A percentile compares a stretch with the other conserved stretches of the same genome.
phyloP scores from a whole-genome alignment of 257 asterid species.

The Mentha longifolia region DNA sequence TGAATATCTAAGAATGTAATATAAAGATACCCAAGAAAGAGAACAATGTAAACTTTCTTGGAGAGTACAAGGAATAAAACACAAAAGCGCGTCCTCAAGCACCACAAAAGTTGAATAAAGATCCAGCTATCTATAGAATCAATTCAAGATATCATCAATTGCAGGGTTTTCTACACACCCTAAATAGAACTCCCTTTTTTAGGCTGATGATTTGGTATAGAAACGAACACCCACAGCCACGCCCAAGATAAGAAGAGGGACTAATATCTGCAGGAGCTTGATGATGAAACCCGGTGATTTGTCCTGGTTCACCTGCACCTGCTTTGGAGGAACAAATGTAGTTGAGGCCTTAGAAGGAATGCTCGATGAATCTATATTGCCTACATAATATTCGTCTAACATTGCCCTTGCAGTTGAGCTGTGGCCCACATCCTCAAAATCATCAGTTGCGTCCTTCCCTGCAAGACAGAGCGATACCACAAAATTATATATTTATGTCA shows the following conservation, averaged over 20 bases:
- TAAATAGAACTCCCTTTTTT: constrained; percentile 16
- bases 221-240: constrained; percentile 73
- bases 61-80: constrained; percentile 2
- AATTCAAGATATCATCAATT: background rate
- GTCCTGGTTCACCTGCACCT: constrained; percentile 60
- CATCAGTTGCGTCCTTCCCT: constrained; percentile 89
- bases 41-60: constrained; percentile 17
- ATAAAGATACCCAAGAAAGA: constrained; percentile 28
- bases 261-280: constrained; percentile 84
- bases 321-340: constrained; percentile 57
- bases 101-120: constrained; percentile 31
- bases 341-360: constrained; percentile 47
- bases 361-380: constrained; percentile 64
- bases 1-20: constrained; percentile 28
- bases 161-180: background rate
- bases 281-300: constrained; percentile 62
- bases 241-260: constrained; percentile 71
- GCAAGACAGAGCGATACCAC: constrained; percentile 13
- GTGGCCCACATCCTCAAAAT: constrained; percentile 91
- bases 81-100: constrained; percentile 4
- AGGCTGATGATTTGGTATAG: constrained; percentile 75
- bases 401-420: constrained; percentile 70
- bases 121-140: constrained; percentile 14
- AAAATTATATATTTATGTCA: background rate
- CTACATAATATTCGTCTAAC: constrained; percentile 68